Base-by-base conservation (phyloP, 768 basidiomycete species). In the Fistulinella prunicolor region DNA sequence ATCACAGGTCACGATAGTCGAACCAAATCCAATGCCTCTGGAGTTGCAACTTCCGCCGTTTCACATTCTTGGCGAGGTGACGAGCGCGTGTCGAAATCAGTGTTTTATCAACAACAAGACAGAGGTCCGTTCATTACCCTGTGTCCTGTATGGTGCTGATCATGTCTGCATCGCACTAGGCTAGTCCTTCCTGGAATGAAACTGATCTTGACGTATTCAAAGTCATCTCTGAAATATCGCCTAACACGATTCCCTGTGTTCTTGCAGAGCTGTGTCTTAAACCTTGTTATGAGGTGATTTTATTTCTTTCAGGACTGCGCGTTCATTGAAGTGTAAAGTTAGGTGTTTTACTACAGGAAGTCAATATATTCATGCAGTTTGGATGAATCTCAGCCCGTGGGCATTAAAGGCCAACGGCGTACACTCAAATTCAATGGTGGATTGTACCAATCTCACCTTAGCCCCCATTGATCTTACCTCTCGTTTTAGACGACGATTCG, bases 271-370 rank as follows among this genome's bases (percentile, higher is more conserved):
- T 86, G 14, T 78, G 78, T 59, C 69, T 70, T 9, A 82, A 78
- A 51, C 77, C 82, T 6, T 88, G 86, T 60, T 62, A 64, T 23
- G 81, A 87, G 70, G 85, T 83, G 46, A 42, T 22, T 46, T 19
- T 22, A 23, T 38, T 22, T 21, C 16, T 21, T 35, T 5, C 19
- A 26, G 24, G 35, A 17, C 5, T 24, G 34, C 22, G 8, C 24
- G 26, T 26, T n/a, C 42, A 1, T 41, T 55, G 39, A 61, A 39
- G 42, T 19, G 23, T 28, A 28, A 44, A 39, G 20, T 17, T 21
- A 67, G 65, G 61, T 69, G 12, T 42, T 50, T 37, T 42, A 65
- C 39, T 53, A 67, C 38, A 47, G 39, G 16, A 50, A 39, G 14
- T 29, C 53, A n/a, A 4, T 67, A 22, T 42, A 24, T 45, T 34